Evolutionary conservation across 192 early-diverging fungal genomes (phyloP), one percentile per base, ranked within the genome.

Genomic region (Linnemannia schmuckeri): DNA sequence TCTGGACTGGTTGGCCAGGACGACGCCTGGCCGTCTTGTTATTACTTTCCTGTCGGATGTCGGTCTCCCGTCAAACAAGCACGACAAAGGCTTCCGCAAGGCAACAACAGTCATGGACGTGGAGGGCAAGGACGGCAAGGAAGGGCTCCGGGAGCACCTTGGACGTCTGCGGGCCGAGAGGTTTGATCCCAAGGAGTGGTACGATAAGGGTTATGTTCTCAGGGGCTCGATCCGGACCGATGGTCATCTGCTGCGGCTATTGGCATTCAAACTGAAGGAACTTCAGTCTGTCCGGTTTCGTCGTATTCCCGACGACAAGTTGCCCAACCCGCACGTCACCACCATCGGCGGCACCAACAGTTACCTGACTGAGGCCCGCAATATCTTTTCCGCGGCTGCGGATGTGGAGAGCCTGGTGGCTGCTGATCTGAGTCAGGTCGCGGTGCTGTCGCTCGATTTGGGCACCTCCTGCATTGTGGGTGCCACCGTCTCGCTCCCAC

Each of bases 111-210:
- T 74, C 12, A 74, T 74, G 72, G 72, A 46, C 46, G 0, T 74
- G 72, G 72, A 49, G 47, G 72, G 72, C 72, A 74, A 74, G 44
- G 27, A 74, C 71, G 72, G 72, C 42, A 74, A 74, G 44, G 72
- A 27, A 74, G 47, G 72, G 30, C 72, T 54, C 17, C 47, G 72
- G 7, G 72, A 54, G 54, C 72, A 54, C 72, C 24, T 74, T 46
- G 42, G 6, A 49, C 35, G 44, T 74, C 7, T 74, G 47, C 46
- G 47, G 6, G 27, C 74, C 54, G 20, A 76, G 74, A 42, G 38
- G 38, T 76, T 76, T 61, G 74, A 76, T 55, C 55, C 73, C 37
- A 76, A 17, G 33, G 54, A 61, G 74, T 76, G 55, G 35, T 35
- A n/a, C 55, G 38, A 35, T 6, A 74, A 49, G 72, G 44, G 72